These are phyloP conservation scores for Calvatia gigantea DNA, from an alignment of 768 basidiomycete genomes.

Conservation along the genomic window DNA sequence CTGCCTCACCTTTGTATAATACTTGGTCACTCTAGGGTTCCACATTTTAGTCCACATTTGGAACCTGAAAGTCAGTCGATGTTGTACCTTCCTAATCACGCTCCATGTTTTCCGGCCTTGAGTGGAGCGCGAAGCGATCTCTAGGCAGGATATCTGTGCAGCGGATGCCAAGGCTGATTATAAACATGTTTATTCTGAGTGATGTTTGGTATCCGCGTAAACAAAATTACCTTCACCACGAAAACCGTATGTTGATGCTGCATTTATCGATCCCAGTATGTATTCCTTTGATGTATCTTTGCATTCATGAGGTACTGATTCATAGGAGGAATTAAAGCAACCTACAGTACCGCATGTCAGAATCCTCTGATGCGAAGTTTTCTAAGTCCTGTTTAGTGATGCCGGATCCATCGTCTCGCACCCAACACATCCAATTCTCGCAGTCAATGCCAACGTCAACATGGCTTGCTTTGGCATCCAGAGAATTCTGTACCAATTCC, in stretches of 20 bases:
- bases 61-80: background rate
- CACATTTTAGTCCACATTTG: background rate
- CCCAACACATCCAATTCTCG: constrained; percentile 79
- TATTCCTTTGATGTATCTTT: constrained; percentile 76
- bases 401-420: constrained; percentile 82
- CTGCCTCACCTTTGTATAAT: constrained; percentile 69
- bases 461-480: constrained; percentile 73
- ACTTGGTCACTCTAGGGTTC: constrained; percentile 58
- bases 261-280: constrained; percentile 42
- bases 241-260: constrained; percentile 76
- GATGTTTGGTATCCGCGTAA: background rate
- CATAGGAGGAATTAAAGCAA: constrained; percentile 9
- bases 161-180: constrained; percentile 76
- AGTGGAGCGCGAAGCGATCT: constrained; percentile 75
- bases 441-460: constrained; percentile 75
- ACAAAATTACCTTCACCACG: constrained; percentile 78
- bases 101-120: constrained; percentile 67
- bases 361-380: constrained; percentile 46
- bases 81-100: constrained; percentile 68
- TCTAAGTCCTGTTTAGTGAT: constrained; percentile 60
- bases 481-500: constrained; percentile 86
- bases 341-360: constrained; percentile 68
- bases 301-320: background rate
- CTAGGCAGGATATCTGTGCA: constrained; percentile 73
- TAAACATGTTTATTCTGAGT: background rate